Conservation (phyloP, 192 early-diverging fungal genomes). For the Rhizoclosmatium globosum region DNA sequence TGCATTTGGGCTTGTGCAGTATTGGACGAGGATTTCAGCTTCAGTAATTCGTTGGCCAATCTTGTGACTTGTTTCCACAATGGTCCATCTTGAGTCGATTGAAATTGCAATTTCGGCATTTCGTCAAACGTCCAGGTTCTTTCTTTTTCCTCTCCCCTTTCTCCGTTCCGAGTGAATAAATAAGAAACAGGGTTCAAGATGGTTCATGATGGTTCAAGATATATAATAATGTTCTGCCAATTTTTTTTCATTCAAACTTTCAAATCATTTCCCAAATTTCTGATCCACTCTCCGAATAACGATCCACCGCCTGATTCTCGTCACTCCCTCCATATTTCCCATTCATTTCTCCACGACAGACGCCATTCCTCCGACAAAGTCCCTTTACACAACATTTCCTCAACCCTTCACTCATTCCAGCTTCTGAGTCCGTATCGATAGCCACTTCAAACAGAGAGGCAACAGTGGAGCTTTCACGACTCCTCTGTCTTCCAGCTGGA, state of each 20-base stretch:
- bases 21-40: no score
- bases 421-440: background rate
- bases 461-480: constrained; percentile 4
- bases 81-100: no score
- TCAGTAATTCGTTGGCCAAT: no score
- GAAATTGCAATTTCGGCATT: no score
- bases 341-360: background rate
- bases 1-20: no score
- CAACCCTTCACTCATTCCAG: background rate
- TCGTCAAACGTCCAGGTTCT: no score
- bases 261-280: constrained; percentile 19
- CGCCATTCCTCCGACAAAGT: background rate
- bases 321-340: background rate
- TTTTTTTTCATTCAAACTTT: background rate
- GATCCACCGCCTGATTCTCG: background rate
- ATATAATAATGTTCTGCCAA: no score
- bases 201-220: no score
- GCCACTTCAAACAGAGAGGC: background rate
- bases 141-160: no score
- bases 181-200: no score
- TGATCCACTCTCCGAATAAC: background rate
- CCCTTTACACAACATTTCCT: background rate
- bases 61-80: no score
- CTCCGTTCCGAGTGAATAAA: no score
- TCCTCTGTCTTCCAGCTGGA: background rate